Base-by-base conservation (phyloP, 306 rosid species). In the Astragalus membranaceus region DNA sequence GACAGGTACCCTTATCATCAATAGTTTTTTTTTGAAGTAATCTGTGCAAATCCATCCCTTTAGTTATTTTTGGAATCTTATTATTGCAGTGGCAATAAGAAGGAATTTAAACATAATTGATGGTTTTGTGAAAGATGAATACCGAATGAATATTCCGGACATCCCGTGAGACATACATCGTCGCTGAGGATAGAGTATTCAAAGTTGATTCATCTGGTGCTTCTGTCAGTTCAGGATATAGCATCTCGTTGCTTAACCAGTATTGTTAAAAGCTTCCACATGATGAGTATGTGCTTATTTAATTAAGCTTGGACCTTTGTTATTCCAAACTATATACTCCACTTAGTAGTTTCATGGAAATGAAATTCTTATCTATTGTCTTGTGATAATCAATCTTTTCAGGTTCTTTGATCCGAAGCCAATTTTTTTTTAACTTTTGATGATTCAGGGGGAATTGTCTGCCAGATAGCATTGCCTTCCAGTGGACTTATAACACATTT, bases 221-320 rank as follows among this genome's bases (percentile, higher is more conserved):
- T 62, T 87, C 88, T 65, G 80, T 84, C 50, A 85, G 80, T 74
- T 83, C 92, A 72, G 92, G 77, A 67, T 86, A 83, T 64, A 90
- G 98, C 82, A 57, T 94, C 82, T 87, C 90, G 10, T 77, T 94
- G 66, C 86, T 94, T 55, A 92, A 94, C 79, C 82, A 80, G 77
- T 94, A 85, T 63, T 94, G 98, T 72, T 72, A 95, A 39, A 90
- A 87, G 88, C 96, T 94, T 81, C 96, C 97, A 5, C 96, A 79
- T 73, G 98, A 94, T 43, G 97, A 90, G 98, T 90, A 88, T 57
- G n/a, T n/a, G n/a, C n/a, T n/a, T n/a, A n/a, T n/a, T n/a, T n/a
- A n/a, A n/a, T n/a, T n/a, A n/a, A n/a, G n/a, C n/a, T n/a, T n/a
- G n/a, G 32, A 42, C 56, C 61, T 59, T 70, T 65, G 64, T 76